Conservation (phyloP, 2,329 filamentous ascomycete genomes). For the Rhexocercosporidium sp. region DNA sequence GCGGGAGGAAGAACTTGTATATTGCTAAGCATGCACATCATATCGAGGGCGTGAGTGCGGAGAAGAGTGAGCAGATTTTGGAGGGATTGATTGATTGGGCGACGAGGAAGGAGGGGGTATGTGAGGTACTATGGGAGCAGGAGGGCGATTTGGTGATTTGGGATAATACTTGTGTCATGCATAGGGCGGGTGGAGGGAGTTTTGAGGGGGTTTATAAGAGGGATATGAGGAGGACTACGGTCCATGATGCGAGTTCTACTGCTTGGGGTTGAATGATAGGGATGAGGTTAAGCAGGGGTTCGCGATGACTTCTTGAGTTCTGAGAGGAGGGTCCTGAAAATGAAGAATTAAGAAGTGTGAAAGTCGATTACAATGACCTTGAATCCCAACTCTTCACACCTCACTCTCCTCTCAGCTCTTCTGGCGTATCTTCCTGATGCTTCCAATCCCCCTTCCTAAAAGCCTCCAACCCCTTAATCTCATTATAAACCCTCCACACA, state of each 20-base stretch:
- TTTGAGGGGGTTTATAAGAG: conserved; percentile 55
- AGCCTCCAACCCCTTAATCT: conserved; percentile 54
- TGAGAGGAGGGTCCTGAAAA: background rate
- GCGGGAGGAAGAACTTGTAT: conserved; percentile 58
- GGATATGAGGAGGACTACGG: conserved; percentile 62
- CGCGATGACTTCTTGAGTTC: conserved; percentile 1
- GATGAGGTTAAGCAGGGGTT: conserved; percentile 40
- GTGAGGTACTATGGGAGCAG: conserved; percentile 54
- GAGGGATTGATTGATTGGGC: conserved; percentile 53
- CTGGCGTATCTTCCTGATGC: conserved; percentile 58
- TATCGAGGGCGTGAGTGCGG: conserved; percentile 49
- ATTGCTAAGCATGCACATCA: conserved; percentile 59
- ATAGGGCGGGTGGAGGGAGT: conserved; percentile 54
- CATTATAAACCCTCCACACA: conserved; percentile 51
- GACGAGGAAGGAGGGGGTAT: conserved; percentile 52
- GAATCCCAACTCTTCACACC: background rate
- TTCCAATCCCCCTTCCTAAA: conserved; percentile 59
- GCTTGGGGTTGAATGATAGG: conserved; percentile 50
- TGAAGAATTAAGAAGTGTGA: background rate
- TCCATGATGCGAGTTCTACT: conserved; percentile 52
- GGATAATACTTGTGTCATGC: conserved; percentile 64
- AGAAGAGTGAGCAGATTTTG: conserved; percentile 44
- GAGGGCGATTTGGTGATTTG: conserved; percentile 59
- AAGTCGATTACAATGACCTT: no score
- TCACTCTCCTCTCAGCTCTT: conserved; percentile 45